These are phyloP conservation scores for Entomortierella lignicola DNA, from an alignment of 192 early-diverging fungal genomes.

Conservation along the genomic window DNA sequence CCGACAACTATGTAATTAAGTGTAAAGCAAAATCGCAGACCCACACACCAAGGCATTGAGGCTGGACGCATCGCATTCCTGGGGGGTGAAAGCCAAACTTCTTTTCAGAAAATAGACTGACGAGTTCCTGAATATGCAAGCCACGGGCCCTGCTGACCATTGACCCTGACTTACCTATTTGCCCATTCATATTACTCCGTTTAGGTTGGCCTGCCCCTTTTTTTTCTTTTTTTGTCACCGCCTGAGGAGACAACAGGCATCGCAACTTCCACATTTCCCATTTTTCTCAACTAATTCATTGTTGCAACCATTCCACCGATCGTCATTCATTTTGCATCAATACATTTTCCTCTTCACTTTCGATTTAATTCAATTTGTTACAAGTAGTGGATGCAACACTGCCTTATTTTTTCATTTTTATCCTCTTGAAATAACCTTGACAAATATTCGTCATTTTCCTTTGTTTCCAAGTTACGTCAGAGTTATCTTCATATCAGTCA, in stretches of 20 bases:
- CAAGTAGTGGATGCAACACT: too few species aligned
- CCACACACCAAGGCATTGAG: not conserved
- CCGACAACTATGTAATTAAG: too few species aligned
- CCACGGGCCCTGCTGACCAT: conserved; percentile 11
- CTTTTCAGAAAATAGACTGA: too few species aligned
- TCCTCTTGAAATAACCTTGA: too few species aligned
- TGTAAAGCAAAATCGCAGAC: too few species aligned
- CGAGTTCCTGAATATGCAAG: conserved; percentile 3
- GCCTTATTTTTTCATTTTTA: too few species aligned
- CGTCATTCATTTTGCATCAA: not conserved
- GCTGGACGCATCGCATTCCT: not conserved
- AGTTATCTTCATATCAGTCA: too few species aligned
- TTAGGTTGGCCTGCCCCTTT: conserved; percentile 1
- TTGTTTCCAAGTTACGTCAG: too few species aligned
- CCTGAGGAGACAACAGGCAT: not conserved
- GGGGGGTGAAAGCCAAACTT: not conserved
- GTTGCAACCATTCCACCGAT: not conserved
- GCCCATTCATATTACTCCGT: conserved; percentile 1
- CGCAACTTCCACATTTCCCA: conserved; percentile 1
- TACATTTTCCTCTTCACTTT: not conserved
- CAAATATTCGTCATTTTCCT: too few species aligned
- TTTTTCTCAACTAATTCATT: too few species aligned
- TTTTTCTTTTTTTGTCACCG: not conserved
- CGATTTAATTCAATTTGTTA: too few species aligned
- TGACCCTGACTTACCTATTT: conserved; percentile 10